Percentiles rank a stretch among this genome's conserved stretches.
Conservation (phyloP, 1,284 basidiomycete species). For the Cutaneotrichosporon cutaneum region DNA sequence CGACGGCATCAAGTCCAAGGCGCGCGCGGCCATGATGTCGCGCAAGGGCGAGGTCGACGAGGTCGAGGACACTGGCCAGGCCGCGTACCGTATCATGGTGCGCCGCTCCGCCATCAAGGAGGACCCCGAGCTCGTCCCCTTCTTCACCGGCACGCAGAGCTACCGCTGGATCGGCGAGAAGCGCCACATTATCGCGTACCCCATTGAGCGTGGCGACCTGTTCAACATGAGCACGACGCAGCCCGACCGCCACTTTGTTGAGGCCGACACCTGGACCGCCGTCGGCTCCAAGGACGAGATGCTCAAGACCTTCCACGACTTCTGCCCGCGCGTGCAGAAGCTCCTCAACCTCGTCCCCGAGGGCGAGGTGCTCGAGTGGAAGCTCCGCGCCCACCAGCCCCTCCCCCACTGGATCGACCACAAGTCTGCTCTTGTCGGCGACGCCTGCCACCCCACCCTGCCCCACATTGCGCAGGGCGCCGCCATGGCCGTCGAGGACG, state of each 20-base stretch:
- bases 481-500: conserved; percentile 52
- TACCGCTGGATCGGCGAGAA: conserved; percentile 52
- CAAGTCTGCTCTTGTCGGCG: conserved; percentile 39
- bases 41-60: conserved; percentile 44
- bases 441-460: conserved; percentile 47
- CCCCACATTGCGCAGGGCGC: conserved; percentile 51
- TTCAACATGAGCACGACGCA: conserved; percentile 53
- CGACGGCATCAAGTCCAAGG: conserved; percentile 49
- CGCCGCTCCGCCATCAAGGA: conserved; percentile 40
- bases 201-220: conserved; percentile 42
- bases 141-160: conserved; percentile 43
- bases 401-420: conserved; percentile 47
- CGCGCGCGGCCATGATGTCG: conserved; percentile 42
- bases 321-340: conserved; percentile 49
- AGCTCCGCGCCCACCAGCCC: conserved; percentile 48
- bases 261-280: conserved; percentile 48
- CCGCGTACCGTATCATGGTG: conserved; percentile 52
- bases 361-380: conserved; percentile 52
- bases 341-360: conserved; percentile 47
- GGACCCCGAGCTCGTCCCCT: conserved; percentile 48
- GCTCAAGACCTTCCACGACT: conserved; percentile 47
- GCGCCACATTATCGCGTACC: conserved; percentile 52
- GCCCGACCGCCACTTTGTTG: conserved; percentile 47
- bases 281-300: conserved; percentile 45
- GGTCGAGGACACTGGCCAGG: conserved; percentile 52